Evolutionary conservation across 2,329 filamentous ascomycete species (phyloP), one percentile per base, ranked within the genome.

Genomic region (Aspergillus eucalypticola): DNA sequence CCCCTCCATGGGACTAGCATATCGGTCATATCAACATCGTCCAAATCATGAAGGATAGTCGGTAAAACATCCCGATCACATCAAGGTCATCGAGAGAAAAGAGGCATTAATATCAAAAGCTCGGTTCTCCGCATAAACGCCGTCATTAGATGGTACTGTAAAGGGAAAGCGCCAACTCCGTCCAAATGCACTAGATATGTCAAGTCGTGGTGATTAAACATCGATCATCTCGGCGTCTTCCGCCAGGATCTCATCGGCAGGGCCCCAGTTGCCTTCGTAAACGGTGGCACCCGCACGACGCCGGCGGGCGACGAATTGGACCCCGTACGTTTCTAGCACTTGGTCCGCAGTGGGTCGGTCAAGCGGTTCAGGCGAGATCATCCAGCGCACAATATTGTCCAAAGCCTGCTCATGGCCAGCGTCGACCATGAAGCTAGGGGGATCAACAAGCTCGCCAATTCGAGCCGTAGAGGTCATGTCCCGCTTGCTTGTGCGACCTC

Each of bases 201-300:
- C 62, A 68, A 58, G 64, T 57, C 64, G 53, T 61, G 58, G 54
- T 67, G 63, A 65, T 79, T 72, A 82, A 66, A 83, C 81, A 72
- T 89, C 86, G 75, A 86, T 84, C 84, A 88, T 88, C 73, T 88
- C 86, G 49, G 84, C 81, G 72, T 84, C 81, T 67, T 82, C 81
- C 23, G 78, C 79, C 57, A 87, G 78, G 19, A 87, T 80, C 63
- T 88, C 84, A 64, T 88, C 88, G 23, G 84, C 84, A 32, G 94
- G 94, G 3, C 95, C 95, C 90, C 93, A 99, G 73, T 91, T 95
- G 64, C 95, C 95, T 78, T 99, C 95, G 69, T 90, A 99, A 56
- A 99, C 88, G 0, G 92, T 97, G n/a, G 95, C 95, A 48, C 92
- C 91, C 10, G 92, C 91, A 58, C 90, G 88, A 58, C 92, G 88